phyloP scores from a whole-genome alignment of 371 early-diverging fungal species.

The Mucor irregularis region DNA sequence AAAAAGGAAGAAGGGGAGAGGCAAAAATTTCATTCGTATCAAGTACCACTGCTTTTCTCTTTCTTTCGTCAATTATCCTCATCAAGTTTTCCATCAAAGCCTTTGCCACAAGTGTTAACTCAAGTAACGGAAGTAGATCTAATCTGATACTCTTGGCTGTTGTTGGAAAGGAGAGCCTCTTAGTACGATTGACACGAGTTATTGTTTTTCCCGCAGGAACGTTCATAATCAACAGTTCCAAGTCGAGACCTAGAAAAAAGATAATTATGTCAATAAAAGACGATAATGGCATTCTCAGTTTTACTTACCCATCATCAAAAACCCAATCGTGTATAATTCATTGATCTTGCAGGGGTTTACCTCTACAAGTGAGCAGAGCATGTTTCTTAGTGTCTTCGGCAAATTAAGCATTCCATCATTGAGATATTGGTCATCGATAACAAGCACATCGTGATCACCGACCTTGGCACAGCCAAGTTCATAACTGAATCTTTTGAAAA shows the following conservation, averaged over 20 bases:
- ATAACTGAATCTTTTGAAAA: conserved; percentile 6
- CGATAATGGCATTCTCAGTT: conserved; percentile 8
- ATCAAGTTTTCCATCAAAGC: conserved; percentile 2
- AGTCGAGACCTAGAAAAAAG: conserved; percentile 6
- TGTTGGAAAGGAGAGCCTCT: conserved; percentile 4
- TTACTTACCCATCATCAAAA: conserved; percentile 18
- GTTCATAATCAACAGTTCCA: conserved; percentile 11
- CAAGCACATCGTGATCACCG: conserved; percentile 13
- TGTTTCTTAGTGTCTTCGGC: conserved; percentile 15
- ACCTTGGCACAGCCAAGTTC: conserved; percentile 15
- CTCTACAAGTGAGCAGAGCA: conserved; percentile 7
- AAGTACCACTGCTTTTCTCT: conserved; percentile 11
- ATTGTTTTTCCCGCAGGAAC: conserved; percentile 8
- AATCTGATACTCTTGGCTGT: neutral
- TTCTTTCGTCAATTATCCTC: conserved; percentile 5
- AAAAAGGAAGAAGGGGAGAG: conserved; percentile 4
- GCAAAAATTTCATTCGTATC: conserved; percentile 1
- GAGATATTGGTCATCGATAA: conserved; percentile 15
- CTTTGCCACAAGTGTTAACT: conserved; percentile 6
- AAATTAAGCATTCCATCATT: conserved; percentile 16
- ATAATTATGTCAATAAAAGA: conserved; percentile 14
- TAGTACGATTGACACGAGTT: neutral
- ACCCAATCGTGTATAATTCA: conserved; percentile 4
- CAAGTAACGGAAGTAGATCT: conserved; percentile 13
- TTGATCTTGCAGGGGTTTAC: conserved; percentile 6